Conservation (phyloP, 2,329 filamentous ascomycete genomes). For the Calonectria fujianensis region DNA sequence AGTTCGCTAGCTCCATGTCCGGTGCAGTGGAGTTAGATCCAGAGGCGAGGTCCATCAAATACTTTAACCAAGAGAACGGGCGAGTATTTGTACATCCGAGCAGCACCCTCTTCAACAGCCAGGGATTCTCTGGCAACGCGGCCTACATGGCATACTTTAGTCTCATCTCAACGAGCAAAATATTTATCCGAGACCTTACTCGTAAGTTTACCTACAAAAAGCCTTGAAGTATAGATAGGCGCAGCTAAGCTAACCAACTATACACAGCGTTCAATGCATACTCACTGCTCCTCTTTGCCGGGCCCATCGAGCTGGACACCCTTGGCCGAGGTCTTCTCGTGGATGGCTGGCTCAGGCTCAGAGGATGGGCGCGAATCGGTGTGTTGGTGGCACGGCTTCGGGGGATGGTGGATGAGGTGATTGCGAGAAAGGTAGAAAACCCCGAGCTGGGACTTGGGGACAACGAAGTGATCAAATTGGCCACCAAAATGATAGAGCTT, state of each 20-base stretch:
- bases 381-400: constrained; percentile 89
- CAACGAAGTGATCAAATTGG: constrained; percentile 83
- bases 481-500: constrained; percentile 88
- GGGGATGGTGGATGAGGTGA: constrained; percentile 89
- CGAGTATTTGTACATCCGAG: constrained; percentile 95
- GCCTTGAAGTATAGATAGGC: neutral
- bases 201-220: constrained; percentile 72
- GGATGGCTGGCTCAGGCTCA: constrained; percentile 90
- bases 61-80: constrained; percentile 89
- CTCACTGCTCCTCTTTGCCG: constrained; percentile 90
- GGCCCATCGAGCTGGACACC: constrained; percentile 89
- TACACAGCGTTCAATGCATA: constrained; percentile 90
- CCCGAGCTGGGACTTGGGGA: constrained; percentile 76
- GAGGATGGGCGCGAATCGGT: constrained; percentile 96
- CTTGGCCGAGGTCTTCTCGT: constrained; percentile 90
- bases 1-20: constrained; percentile 90
- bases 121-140: constrained; percentile 84
- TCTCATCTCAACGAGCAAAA: constrained; percentile 93
- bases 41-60: constrained; percentile 93
- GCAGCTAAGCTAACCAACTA: constrained; percentile 33
- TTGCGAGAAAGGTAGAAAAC: constrained; percentile 87
- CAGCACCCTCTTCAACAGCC: constrained; percentile 89
- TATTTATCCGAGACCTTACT: constrained; percentile 93
- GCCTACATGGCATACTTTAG: constrained; percentile 92
- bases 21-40: constrained; percentile 95